Conservation (phyloP, 2,329 filamentous ascomycete species). For the Fusarium keratoplasticum region DNA sequence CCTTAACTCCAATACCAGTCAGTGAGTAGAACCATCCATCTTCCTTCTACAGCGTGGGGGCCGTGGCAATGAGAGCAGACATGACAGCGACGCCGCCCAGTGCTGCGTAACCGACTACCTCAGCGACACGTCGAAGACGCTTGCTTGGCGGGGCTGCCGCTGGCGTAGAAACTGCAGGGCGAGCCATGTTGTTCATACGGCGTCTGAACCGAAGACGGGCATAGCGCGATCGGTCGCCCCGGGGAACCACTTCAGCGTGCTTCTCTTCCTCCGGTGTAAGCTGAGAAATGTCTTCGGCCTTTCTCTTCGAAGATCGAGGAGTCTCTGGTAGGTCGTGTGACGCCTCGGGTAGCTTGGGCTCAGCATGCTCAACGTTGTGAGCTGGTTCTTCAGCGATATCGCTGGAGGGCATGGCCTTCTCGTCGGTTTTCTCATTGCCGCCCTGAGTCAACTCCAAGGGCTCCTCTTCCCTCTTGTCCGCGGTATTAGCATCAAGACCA, state of each 20-base stretch:
- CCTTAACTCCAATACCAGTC: conserved; percentile 32
- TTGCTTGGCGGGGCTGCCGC: conserved; percentile 40
- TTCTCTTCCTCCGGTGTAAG: conserved; percentile 25
- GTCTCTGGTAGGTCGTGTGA: background rate
- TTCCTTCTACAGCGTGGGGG: conserved; percentile 41
- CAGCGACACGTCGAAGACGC: conserved; percentile 50
- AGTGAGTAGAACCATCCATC: background rate
- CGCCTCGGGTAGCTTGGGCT: background rate
- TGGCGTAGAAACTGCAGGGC: background rate
- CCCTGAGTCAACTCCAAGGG: conserved; percentile 5
- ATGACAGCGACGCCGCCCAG: conserved; percentile 54
- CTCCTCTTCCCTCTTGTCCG: conserved; percentile 2
- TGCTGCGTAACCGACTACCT: conserved; percentile 51
- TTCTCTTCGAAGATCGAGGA: conserved; percentile 39
- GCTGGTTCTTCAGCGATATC: background rate
- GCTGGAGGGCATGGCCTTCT: conserved; percentile 1
- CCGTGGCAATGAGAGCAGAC: conserved; percentile 54
- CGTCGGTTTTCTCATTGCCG: conserved; percentile 1
- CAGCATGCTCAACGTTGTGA: background rate
- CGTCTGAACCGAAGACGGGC: background rate
- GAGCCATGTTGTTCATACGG: background rate
- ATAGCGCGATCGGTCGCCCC: background rate
- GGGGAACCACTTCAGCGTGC: background rate
- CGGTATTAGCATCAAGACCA: background rate
- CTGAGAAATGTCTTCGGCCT: conserved; percentile 44